phyloP scores from a whole-genome alignment of 192 early-diverging fungal genomes.

The Coemansia asiatica region DNA sequence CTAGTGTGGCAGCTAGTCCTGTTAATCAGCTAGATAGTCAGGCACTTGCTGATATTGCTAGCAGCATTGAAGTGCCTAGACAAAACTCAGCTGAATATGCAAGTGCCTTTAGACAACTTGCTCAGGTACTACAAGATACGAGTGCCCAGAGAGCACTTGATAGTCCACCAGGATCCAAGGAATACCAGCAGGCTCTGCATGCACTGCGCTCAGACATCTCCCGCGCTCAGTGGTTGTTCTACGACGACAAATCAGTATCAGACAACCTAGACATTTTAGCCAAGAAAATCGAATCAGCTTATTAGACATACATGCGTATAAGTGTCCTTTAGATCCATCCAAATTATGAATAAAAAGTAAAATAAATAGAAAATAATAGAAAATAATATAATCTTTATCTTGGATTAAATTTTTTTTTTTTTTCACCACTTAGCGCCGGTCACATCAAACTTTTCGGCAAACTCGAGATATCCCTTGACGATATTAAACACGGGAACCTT shows the following conservation, averaged over 20 bases:
- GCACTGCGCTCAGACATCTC: slow-evolving; percentile 19
- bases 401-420: neutral
- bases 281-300: slow-evolving; percentile 7
- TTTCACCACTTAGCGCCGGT: slow-evolving; percentile 65
- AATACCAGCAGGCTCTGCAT: slow-evolving; percentile 19
- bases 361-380: slow-evolving; percentile 5
- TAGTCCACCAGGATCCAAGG: slow-evolving; percentile 1
- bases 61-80: neutral
- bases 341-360: slow-evolving; percentile 5
- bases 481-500: slow-evolving; percentile 73
- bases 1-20: neutral
- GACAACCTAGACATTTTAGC: slow-evolving; percentile 17
- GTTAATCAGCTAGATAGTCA: neutral
- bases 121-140: slow-evolving; percentile 5
- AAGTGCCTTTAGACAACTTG: slow-evolving; percentile 22
- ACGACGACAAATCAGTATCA: slow-evolving; percentile 24
- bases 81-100: neutral
- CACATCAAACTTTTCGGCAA: slow-evolving; percentile 72
- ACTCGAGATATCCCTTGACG: slow-evolving; percentile 69
- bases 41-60: neutral
- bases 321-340: slow-evolving; percentile 3
- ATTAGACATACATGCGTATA: slow-evolving; percentile 6
- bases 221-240: slow-evolving; percentile 31
- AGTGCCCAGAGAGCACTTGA: slow-evolving; percentile 1
- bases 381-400: too few relatives aligned